Base-by-base conservation (phyloP, 768 basidiomycete genomes). In the Mycena haematopus region DNA sequence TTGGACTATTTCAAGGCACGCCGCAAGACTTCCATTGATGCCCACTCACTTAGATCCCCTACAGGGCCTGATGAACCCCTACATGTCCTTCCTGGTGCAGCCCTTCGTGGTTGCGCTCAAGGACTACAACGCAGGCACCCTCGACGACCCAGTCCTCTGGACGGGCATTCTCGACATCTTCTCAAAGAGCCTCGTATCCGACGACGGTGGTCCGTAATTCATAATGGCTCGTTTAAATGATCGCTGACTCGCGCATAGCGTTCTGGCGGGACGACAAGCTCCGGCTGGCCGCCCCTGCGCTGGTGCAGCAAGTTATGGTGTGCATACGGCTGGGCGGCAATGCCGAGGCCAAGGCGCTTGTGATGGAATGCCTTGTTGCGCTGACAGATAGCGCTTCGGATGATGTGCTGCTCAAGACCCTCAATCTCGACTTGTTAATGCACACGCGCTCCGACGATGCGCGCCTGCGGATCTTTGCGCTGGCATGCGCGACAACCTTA, bases 231-330 rank as follows among this genome's bases (percentile, higher is more conserved):
- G 6, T 17, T 55, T 47, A 22, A 14, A 33, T 63, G 51, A 52
- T 24, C 22, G 60, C n/a, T 56, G 33, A 53, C 57, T 2, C 42
- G 14, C 50, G 3, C 15, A 2, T 65, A 96, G 95, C 80, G 11
- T 97, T 92, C 82, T 98, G 96, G 96, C 86, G 91, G 3, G 90
- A 93, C 65, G 89, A 93, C 70, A 91, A 90, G 66, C 73, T 93
- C 24, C 82, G 86, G 9, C 83, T 85, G 56, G 77, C 96, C 8
- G 73, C 85, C 6, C 75, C 83, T 6, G 77, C 84, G 1, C 66
- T 95, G 31, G 79, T 91, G 6, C 78, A 82, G 15, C 95, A 97
- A 74, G 78, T 93, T 19, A 76, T 85, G 5, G 76, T 85, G 13
- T 82, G 82, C 52, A 72, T 81, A 22, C 72, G 68, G 55, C 65